Base-by-base conservation (phyloP, 768 basidiomycete genomes). In the Rhodotorula graminis region DNA sequence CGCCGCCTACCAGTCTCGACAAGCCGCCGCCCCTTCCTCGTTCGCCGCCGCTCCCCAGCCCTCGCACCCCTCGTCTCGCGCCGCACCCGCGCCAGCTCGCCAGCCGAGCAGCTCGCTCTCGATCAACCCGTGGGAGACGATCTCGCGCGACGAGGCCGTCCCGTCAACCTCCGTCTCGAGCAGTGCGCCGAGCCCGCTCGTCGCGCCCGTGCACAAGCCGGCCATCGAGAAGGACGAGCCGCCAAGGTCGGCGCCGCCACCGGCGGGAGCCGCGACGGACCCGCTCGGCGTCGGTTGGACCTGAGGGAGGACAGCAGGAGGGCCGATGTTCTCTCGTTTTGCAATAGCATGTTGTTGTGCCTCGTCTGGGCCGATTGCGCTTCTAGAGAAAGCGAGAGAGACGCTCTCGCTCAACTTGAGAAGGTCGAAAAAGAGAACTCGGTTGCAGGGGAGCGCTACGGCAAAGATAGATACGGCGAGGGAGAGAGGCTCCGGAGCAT, bases 121-220 rank as follows among this genome's bases (percentile, higher is more conserved):
- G 44, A 49, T 68, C 50, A 72, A 72, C 57, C 71, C 71, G 15
- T 72, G 71, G 71, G 67, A 72, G 31, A 50, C 67, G n/a, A 58
- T 72, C 58, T 60, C 63, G 29, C 37, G 27, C 11, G 65, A 58
- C 25, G 71, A 72, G 52, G 63, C 63, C 14, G 25, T 60, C 27
- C 57, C 57, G 0, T 18, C 65, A 3, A 23, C 61, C n/a, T 29
- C 70, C 8, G 44, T 37, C 23, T 53, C 63, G 16, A 15, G 12
- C 12, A 57, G 56, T 21, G 33, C 56, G 33, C 40, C 40, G 25
- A 27, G 18, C 59, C 27, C 59, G 42, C 42, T 19, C 2, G 59
- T n/a, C 7, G 16, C 40, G 10, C 29, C n/a, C 23, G 23, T 12
- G 8, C 56, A 3, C 9, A 23, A 25, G 10, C 33, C 33, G 2